Evolutionary conservation across 208 protist genomes (phyloP).

Genomic region (Crithidia mellificae): DNA sequence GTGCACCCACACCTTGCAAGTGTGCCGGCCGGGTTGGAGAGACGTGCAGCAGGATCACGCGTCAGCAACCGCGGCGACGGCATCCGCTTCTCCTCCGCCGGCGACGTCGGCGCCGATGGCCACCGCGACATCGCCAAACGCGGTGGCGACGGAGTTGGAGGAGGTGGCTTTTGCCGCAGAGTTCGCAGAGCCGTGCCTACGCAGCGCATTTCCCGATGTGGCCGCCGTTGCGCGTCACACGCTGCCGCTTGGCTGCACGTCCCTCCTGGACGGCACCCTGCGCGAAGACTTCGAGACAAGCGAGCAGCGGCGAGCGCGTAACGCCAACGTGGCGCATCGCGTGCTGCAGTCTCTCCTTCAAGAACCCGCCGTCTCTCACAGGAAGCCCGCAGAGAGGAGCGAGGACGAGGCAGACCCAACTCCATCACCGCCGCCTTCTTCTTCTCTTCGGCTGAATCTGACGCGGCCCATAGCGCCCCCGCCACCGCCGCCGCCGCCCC

Average conservation of each 20-base stretch:
- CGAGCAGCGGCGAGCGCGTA: background rate
- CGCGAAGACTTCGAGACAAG: background rate
- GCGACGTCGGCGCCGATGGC: background rate
- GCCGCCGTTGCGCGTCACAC: conserved; percentile 1
- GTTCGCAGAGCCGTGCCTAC: conserved; percentile 45
- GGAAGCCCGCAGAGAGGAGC: background rate
- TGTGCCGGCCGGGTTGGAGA: conserved; percentile 21
- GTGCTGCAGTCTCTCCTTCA: conserved; percentile 13
- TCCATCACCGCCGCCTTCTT: background rate
- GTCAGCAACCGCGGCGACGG: too few species aligned
- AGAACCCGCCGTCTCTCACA: conserved; percentile 14
- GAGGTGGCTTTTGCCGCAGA: conserved; percentile 58
- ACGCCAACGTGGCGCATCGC: background rate
- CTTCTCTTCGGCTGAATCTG: conserved; percentile 15
- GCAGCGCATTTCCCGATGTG: conserved; percentile 39
- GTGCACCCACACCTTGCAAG: conserved; percentile 42
- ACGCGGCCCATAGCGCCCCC: background rate
- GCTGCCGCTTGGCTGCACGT: conserved; percentile 5
- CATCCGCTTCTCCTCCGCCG: background rate
- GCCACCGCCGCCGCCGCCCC: background rate
- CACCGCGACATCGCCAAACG: background rate
- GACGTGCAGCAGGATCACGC: too few species aligned
- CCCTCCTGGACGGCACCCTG: conserved; percentile 4
- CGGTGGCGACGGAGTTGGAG: conserved; percentile 24
- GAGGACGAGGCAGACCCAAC: background rate